These are phyloP conservation scores for Hypoxylon sp. DNA, from an alignment of 2,329 filamentous ascomycete genomes.

Conservation along the genomic window DNA sequence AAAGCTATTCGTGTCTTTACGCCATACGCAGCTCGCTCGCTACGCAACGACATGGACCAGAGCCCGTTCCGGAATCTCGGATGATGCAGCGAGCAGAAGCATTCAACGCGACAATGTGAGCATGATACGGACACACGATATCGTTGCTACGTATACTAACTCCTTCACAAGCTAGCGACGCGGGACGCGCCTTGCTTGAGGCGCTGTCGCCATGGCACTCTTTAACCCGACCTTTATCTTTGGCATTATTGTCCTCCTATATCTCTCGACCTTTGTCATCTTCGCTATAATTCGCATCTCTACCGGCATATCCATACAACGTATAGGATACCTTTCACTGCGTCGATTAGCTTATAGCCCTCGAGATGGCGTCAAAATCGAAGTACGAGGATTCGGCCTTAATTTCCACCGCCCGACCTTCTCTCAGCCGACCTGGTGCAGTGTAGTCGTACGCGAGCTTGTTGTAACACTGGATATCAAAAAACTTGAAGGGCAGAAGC, in stretches of 20 bases:
- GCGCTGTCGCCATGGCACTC: conserved; percentile 69
- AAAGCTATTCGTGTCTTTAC: conserved; percentile 33
- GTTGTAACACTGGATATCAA: conserved; percentile 85
- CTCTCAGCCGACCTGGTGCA: conserved; percentile 96
- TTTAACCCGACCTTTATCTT: conserved; percentile 86
- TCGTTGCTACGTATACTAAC: conserved; percentile 25
- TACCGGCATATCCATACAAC: conserved; percentile 95
- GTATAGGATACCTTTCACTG: conserved; percentile 92
- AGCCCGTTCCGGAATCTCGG: conserved; percentile 37
- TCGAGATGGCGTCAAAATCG: conserved; percentile 88
- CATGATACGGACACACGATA: conserved; percentile 4
- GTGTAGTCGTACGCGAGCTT: conserved; percentile 87
- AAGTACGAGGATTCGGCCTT: conserved; percentile 89
- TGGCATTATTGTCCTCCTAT: conserved; percentile 86
- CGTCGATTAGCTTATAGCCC: conserved; percentile 92
- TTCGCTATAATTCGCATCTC: conserved; percentile 94
- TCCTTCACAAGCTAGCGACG: conserved; percentile 45
- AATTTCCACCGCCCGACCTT: conserved; percentile 95
- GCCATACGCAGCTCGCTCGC: conserved; percentile 16
- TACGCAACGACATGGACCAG: conserved; percentile 50
- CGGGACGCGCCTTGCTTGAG: conserved; percentile 51
- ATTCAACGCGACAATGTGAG: conserved; percentile 48
- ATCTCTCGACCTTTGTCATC: conserved; percentile 91
- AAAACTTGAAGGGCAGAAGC: conserved; percentile 70
- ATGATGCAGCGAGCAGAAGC: conserved; percentile 49